A percentile compares a stretch with the other conserved stretches of the same genome.
Evolutionary conservation across 2,329 filamentous ascomycete genomes (phyloP).

Genomic region (Trichoderma aggressivum): DNA sequence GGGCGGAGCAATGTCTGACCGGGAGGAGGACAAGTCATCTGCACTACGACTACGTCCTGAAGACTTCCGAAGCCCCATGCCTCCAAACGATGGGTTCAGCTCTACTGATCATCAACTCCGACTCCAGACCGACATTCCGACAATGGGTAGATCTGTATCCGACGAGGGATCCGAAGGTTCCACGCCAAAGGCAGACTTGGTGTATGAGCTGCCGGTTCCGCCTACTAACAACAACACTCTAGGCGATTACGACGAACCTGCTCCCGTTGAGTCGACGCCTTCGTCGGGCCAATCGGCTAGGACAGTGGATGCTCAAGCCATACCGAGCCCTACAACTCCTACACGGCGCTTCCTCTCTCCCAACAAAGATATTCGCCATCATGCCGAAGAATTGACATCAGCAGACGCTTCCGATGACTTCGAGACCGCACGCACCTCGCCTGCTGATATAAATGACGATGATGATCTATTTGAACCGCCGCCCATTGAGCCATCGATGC

Average conservation of each 20-base stretch:
- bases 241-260: constrained; percentile 34
- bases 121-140: constrained; percentile 39
- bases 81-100: background rate
- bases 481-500: constrained; percentile 8
- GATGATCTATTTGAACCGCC: constrained; percentile 8
- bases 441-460: constrained; percentile 14
- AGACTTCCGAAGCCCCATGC: constrained; percentile 23
- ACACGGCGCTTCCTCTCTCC: constrained; percentile 25
- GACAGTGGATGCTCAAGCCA: constrained; percentile 25
- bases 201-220: constrained; percentile 29
- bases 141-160: constrained; percentile 39
- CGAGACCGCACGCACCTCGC: constrained; percentile 20
- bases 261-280: constrained; percentile 40
- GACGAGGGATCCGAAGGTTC: constrained; percentile 61
- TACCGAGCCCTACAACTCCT: constrained; percentile 26
- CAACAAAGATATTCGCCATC: constrained; percentile 22
- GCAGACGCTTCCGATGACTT: constrained; percentile 35
- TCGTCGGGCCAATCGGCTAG: constrained; percentile 31
- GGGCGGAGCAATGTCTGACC: constrained; percentile 20
- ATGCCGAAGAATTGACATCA: constrained; percentile 33
- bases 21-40: constrained; percentile 29
- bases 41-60: constrained; percentile 29
- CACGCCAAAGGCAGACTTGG: constrained; percentile 62
- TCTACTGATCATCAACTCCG: constrained; percentile 30
- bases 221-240: constrained; percentile 20